These are phyloP conservation scores for Candida chilensis DNA, from an alignment of 805 yeast species.

Conservation along the genomic window DNA sequence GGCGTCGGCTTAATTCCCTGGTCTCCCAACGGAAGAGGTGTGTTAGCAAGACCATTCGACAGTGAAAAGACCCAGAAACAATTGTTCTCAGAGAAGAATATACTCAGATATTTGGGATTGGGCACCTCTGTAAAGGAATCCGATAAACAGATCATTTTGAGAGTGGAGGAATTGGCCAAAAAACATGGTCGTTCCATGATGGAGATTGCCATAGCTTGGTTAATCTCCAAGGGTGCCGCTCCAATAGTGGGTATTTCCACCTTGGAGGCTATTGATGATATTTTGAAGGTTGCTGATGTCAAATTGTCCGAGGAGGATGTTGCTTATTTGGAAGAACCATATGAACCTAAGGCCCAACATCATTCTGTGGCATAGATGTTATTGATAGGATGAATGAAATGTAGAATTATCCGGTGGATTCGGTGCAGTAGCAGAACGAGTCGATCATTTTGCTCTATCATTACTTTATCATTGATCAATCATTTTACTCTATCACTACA, in stretches of 20 bases:
- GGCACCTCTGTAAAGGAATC: constrained; percentile 1
- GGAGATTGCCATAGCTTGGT: constrained; percentile 9
- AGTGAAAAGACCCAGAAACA: constrained; percentile 1
- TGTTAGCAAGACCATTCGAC: constrained; percentile 11
- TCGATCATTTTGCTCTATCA: too few species aligned
- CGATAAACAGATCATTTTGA: constrained; percentile 4
- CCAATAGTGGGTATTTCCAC: constrained; percentile 9
- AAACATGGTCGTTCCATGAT: constrained; percentile 13
- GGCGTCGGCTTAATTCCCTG: constrained; percentile 17
- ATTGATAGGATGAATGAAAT: too few species aligned
- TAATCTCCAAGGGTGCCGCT: constrained; percentile 7
- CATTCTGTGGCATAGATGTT: too few species aligned
- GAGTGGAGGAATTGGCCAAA: constrained; percentile 16
- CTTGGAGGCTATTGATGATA: constrained; percentile 7
- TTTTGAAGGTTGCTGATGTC: constrained; percentile 4
- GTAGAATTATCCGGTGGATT: too few species aligned
- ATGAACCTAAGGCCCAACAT: constrained; percentile 7
- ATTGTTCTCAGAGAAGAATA: background rate
- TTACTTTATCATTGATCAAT: too few species aligned
- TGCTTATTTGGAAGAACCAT: constrained; percentile 15
- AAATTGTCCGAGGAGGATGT: constrained; percentile 11
- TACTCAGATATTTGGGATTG: constrained; percentile 1
- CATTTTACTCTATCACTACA: too few species aligned
- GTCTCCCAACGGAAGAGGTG: constrained; percentile 17
- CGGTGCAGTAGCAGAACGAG: too few species aligned